Evolutionary conservation across 331 rosid species (phyloP), one percentile per base, ranked within the genome.

Genomic region (Ulmus americana): DNA sequence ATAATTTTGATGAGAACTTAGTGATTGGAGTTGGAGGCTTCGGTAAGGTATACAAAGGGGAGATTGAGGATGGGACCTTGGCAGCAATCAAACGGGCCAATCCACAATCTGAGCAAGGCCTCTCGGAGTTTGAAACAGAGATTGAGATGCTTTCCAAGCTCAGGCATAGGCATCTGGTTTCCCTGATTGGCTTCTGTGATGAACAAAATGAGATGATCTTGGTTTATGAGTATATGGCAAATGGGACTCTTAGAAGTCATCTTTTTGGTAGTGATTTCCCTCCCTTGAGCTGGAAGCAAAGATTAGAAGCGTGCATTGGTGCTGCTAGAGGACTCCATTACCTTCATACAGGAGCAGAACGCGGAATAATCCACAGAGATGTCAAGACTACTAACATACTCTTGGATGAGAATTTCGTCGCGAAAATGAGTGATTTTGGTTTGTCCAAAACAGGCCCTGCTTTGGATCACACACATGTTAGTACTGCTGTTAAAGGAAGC

Each of bases 261-360:
- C 82, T 87, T 8, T 74, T 78, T 58, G 88, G 90, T 63, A 75
- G 86, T 42, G 59, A 64, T 46, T 74, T 75, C 57, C 65, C 69
- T 13, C 83, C 86, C 5, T 9, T 84, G 20, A 73, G 81, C 1
- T 86, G 90, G 90, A 83, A 77, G 74, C 77, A 76, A 54, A 49
- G 90, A 28, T 67, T 84, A 39, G 82, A 71, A 53, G 82, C 82
- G 10, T 84, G 88, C 85, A 80, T 87, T 44, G 88, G 90, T 4
- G 79, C 84, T 51, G 85, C 94, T 2, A 69, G 78, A 46, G 94
- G 89, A 42, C 87, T 86, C 55, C 90, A 87, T 70, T 84, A 84
- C 73, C 86, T 84, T 59, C 95, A 86, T 64, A 77, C 79, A 0
- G 81, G 84, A 18, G 79, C 85, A 11, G 65, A 47, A 10, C 67